Base-by-base conservation (phyloP, 441 rosid genomes). In the Aquilaria agallochum region DNA sequence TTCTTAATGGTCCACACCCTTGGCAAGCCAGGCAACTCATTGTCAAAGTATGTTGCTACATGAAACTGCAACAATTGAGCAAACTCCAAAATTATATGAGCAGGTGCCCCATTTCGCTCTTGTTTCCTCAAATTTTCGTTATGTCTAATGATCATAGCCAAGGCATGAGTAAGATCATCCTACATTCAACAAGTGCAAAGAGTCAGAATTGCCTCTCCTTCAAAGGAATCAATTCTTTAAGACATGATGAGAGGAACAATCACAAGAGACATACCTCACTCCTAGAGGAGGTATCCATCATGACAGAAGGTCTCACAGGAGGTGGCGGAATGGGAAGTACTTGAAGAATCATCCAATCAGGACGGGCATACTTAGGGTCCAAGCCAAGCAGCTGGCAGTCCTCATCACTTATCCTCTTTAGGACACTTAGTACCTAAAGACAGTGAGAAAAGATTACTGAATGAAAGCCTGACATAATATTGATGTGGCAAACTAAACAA, bases 251-350 rank as follows among this genome's bases (percentile, higher is more conserved):
- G 12, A 54, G 12, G 46, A 32, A 33, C 9, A 12, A 34, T 42
- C n/a, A 27, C 44, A 32, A 56, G 46, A 58, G 51, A 63, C 86
- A 73, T 77, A 70, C 97, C 90, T 92, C 98, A 77, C 98, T 92
- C 80, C 97, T 78, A 62, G 96, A 86, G 53, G 97, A 90, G 64
- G 97, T 89, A 69, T 90, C 98, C 97, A 90, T 92, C 98, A 90
- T 88, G 56, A 90, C 97, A 63, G 98, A 90, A 47, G 98, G 98
- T 72, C 97, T 88, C 62, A 92, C 97, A 66, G 94, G 98, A 62
- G 97, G 98, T 53, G 98, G 98, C 32, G 98, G 97, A 59, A 90
- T 86, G 50, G 97, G 98, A 63, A 90, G 97, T 66, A 88, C 98
- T 83, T 90, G 90, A 32, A 92, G 73, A 68, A 92, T 90, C 98